A percentile compares a stretch with the other conserved stretches of the same genome.
Conservation (phyloP, 2,329 filamentous ascomycete genomes). For the Elsinoe fawcettii region DNA sequence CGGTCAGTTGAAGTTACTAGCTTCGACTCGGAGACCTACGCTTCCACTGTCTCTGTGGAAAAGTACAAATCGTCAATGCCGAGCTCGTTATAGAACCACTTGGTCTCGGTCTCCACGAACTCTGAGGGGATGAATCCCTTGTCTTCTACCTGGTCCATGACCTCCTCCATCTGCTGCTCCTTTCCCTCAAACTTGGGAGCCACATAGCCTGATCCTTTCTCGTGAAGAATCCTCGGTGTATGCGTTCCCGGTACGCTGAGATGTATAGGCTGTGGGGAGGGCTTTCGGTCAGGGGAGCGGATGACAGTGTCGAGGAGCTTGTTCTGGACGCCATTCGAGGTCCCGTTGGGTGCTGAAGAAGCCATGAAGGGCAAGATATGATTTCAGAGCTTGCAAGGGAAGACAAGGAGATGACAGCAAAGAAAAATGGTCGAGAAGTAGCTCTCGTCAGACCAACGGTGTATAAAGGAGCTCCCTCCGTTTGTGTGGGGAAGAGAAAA, state of each 20-base stretch:
- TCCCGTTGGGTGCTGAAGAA: background rate
- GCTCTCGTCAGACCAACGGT: conserved; percentile 7
- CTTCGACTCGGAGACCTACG: conserved; percentile 33
- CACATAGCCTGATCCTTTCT: conserved; percentile 87
- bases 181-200: conserved; percentile 92
- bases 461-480: background rate
- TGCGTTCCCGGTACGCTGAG: conserved; percentile 59
- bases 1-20: conserved; percentile 19
- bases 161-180: conserved; percentile 80
- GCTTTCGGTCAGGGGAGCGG: conserved; percentile 52
- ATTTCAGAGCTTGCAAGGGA: background rate
- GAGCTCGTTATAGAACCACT: conserved; percentile 96
- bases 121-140: conserved; percentile 79
- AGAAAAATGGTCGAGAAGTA: background rate
- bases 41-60: conserved; percentile 75
- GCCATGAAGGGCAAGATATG: background rate
- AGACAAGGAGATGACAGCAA: conserved; percentile 2
- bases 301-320: conserved; percentile 52
- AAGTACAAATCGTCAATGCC: conserved; percentile 99
- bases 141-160: conserved; percentile 70
- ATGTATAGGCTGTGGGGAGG: conserved; percentile 83
- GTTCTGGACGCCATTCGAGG: conserved; percentile 35
- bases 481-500: background rate
- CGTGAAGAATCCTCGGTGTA: conserved; percentile 66
- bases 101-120: conserved; percentile 76